Conservation (phyloP, 192 early-diverging fungal species). For the Rhizoclosmatium sp. region DNA sequence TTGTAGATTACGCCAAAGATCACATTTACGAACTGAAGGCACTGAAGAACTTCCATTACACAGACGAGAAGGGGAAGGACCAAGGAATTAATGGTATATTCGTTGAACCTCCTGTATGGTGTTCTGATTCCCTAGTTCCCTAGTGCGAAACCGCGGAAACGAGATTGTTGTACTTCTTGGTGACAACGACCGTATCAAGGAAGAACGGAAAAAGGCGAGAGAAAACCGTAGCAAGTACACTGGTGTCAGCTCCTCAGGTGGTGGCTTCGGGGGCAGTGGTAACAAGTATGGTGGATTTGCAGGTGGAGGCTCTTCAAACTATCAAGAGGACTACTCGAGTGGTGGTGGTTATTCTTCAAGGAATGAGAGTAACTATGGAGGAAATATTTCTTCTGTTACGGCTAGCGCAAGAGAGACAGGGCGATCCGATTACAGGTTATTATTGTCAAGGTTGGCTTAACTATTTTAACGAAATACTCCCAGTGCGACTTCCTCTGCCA, state of each 20-base stretch:
- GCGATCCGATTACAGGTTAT: background rate
- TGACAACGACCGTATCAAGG: constrained; percentile 79
- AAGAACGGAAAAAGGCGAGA: constrained; percentile 89
- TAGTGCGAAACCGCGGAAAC: constrained; percentile 87
- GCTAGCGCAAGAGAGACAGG: background rate
- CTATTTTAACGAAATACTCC: no score
- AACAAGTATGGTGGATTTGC: constrained; percentile 71
- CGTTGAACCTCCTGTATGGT: background rate
- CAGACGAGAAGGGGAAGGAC: constrained; percentile 95
- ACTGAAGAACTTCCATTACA: constrained; percentile 85
- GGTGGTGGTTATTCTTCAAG: constrained; percentile 33
- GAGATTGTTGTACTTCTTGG: constrained; percentile 86
- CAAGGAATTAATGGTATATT: constrained; percentile 92
- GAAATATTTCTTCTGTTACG: background rate
- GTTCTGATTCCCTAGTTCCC: background rate
- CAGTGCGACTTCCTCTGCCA: no score
- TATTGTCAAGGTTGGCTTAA: background rate
- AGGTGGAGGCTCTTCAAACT: constrained; percentile 52
- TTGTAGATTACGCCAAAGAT: constrained; percentile 85
- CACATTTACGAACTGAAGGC: constrained; percentile 91
- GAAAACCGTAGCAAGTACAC: constrained; percentile 90
- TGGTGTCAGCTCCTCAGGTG: constrained; percentile 65
- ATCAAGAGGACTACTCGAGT: background rate
- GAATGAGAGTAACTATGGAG: constrained; percentile 44
- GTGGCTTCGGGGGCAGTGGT: constrained; percentile 37